These are phyloP conservation scores for Malus asiatica DNA, from an alignment of 306 rosid species.

Conservation along the genomic window DNA sequence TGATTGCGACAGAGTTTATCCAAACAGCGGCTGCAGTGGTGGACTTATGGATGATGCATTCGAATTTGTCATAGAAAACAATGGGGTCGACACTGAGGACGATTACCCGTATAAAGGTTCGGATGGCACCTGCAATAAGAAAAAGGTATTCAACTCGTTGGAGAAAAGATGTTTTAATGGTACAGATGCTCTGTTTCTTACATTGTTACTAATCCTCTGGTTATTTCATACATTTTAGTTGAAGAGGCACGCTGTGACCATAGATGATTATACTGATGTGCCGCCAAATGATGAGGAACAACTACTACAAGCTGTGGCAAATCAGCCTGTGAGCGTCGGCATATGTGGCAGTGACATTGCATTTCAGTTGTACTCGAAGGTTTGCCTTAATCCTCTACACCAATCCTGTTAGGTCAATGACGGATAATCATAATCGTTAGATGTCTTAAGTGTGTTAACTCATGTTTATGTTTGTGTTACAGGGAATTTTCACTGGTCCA, in stretches of 20 bases:
- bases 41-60: slow-evolving; percentile 85
- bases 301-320: slow-evolving; percentile 65
- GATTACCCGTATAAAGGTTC: slow-evolving; percentile 62
- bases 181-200: background rate
- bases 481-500: slow-evolving; percentile 88
- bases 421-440: no score
- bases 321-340: slow-evolving; percentile 89
- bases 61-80: slow-evolving; percentile 62
- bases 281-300: slow-evolving; percentile 49
- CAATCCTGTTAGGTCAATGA: background rate
- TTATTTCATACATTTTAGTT: slow-evolving; percentile 33
- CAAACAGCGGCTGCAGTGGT: slow-evolving; percentile 65
- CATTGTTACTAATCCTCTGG: background rate
- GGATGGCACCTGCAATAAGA: slow-evolving; percentile 42
- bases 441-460: background rate
- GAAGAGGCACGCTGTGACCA: slow-evolving; percentile 57
- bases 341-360: slow-evolving; percentile 78
- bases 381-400: slow-evolving; percentile 22
- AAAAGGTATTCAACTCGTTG: slow-evolving; percentile 42
- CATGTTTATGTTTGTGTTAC: slow-evolving; percentile 9
- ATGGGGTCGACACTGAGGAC: slow-evolving; percentile 75
- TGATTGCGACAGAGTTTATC: slow-evolving; percentile 63
- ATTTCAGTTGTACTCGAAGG: slow-evolving; percentile 83
- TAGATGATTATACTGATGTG: slow-evolving; percentile 69
- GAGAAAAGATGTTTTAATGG: background rate